Evolutionary conservation across 768 basidiomycete genomes (phyloP).

Genomic region (Cystobasidium onofrii): DNA sequence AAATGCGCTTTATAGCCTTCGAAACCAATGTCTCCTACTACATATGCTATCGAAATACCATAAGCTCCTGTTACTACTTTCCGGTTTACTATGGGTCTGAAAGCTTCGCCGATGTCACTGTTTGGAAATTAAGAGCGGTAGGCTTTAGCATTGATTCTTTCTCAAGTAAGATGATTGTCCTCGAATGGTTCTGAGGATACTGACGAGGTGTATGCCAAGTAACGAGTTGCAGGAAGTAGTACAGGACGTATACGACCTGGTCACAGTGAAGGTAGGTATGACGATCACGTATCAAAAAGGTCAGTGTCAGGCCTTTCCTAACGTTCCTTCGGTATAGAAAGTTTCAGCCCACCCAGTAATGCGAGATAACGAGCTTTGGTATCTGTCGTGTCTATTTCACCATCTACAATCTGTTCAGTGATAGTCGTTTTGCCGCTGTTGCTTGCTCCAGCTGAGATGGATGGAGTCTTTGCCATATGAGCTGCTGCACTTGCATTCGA

Average conservation of each 20-base stretch:
- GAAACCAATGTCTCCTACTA: conserved; percentile 66
- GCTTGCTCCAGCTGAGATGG: neutral
- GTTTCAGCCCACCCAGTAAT: neutral
- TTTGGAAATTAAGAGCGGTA: conserved; percentile 52
- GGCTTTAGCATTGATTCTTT: neutral
- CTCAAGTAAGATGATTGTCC: too few species aligned
- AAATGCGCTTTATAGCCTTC: conserved; percentile 71
- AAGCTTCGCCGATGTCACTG: conserved; percentile 71
- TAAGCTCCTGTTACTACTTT: conserved; percentile 67
- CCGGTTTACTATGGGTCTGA: conserved; percentile 67
- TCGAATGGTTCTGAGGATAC: conserved; percentile 40
- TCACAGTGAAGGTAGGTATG: neutral
- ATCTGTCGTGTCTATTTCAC: conserved; percentile 60
- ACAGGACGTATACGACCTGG: conserved; percentile 66
- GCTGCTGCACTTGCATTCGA: neutral
- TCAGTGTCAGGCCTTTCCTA: conserved; percentile 55
- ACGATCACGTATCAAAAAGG: conserved; percentile 44
- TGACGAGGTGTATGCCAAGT: conserved; percentile 62
- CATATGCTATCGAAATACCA: conserved; percentile 72
- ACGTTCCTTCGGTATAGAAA: neutral
- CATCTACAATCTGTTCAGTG: conserved; percentile 52
- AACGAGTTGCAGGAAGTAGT: conserved; percentile 60
- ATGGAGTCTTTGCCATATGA: neutral
- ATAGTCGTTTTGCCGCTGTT: neutral
- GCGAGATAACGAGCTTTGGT: conserved; percentile 51